These are phyloP conservation scores for Lactarius quietus DNA, from an alignment of 768 basidiomycete genomes.

Conservation along the genomic window DNA sequence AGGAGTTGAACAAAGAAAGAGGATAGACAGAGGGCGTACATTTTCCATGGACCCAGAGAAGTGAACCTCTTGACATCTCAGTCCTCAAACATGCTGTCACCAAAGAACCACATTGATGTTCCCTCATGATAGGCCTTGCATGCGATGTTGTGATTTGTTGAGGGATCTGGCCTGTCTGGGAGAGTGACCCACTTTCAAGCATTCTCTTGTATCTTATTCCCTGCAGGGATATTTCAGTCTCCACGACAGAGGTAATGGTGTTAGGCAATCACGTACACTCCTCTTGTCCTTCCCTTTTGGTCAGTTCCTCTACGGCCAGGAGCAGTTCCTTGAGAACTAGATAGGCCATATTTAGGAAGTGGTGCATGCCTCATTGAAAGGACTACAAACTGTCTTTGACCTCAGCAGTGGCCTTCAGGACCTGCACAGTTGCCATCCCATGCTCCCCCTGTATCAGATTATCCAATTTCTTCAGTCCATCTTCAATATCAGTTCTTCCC, in stretches of 20 bases:
- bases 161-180: not conserved
- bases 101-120: constrained; percentile 5
- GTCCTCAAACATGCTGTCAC: not conserved
- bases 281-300: not conserved
- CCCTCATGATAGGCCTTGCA: not conserved
- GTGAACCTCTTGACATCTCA: constrained; percentile 1
- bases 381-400: not conserved
- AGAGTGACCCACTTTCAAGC: not conserved
- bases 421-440: not conserved
- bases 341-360: not conserved
- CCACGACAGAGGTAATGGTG: not conserved
- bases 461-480: constrained; percentile 3
- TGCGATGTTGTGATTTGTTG: not conserved
- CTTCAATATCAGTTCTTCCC: not conserved
- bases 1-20: too few relatives aligned
- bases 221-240: not conserved
- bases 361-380: not conserved
- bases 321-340: not conserved
- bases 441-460: constrained; percentile 5
- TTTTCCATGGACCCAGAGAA: constrained; percentile 10
- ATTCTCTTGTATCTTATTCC: not conserved
- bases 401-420: not conserved
- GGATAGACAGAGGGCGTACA: not conserved
- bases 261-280: not conserved
- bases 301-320: not conserved